phyloP scores from a whole-genome alignment of 2,329 filamentous ascomycete genomes.

The Dactylellina parvicollis region DNA sequence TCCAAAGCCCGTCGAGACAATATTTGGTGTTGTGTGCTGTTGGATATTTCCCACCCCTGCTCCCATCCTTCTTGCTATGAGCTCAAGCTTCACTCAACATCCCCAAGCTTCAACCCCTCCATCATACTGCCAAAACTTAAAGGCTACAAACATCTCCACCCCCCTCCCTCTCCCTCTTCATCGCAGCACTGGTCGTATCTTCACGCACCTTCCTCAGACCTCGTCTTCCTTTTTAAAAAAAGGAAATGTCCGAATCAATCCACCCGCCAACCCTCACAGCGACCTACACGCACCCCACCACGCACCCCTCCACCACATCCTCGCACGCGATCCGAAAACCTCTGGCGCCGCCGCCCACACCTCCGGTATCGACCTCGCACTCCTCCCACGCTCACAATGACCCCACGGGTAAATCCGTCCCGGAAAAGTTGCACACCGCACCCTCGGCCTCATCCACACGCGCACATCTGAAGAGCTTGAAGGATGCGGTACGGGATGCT shows the following conservation, averaged over 20 bases:
- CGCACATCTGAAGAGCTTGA: constrained; percentile 27
- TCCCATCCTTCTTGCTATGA: not conserved
- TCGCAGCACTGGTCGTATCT: too few relatives aligned
- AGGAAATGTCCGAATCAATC: constrained; percentile 32
- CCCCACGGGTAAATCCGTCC: constrained; percentile 17
- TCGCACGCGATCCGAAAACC: constrained; percentile 19
- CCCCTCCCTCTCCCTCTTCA: too few relatives aligned
- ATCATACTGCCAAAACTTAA: not conserved
- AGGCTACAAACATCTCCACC: not conserved
- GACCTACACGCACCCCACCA: constrained; percentile 30
- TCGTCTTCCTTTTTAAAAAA: too few relatives aligned
- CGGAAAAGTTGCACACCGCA: constrained; percentile 24
- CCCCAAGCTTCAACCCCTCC: not conserved
- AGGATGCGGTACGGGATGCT: constrained; percentile 20
- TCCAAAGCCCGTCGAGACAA: too few relatives aligned
- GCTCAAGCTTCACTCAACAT: not conserved
- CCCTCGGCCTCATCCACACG: constrained; percentile 19
- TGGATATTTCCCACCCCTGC: constrained; percentile 21
- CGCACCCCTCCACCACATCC: constrained; percentile 20
- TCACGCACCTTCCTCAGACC: too few relatives aligned
- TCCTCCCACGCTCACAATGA: constrained; percentile 33
- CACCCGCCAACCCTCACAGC: constrained; percentile 39
- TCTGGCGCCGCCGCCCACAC: constrained; percentile 44
- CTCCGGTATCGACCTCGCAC: constrained; percentile 34
- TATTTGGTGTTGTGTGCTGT: constrained; percentile 33